phyloP scores from a whole-genome alignment of 129 eudicot genomes.

The Tanacetum coccineum region DNA sequence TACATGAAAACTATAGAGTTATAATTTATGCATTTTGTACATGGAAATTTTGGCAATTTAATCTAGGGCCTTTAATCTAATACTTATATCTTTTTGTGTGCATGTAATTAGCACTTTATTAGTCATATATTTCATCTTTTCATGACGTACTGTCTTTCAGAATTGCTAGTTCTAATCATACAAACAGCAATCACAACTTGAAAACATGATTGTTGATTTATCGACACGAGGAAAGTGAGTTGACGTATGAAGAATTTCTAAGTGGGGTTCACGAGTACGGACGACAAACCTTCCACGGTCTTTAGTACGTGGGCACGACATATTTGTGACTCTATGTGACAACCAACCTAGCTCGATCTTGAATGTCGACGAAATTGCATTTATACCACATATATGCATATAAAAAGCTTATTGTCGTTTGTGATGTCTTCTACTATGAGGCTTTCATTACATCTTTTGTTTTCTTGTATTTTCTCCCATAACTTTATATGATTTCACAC shows the following conservation, averaged over 20 bases:
- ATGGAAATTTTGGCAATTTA: too few relatives aligned
- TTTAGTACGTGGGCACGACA: slow-evolving; percentile 1
- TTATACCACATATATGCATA: slow-evolving; percentile 12
- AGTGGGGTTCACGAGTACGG: slow-evolving; percentile 18
- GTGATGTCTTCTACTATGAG: not conserved
- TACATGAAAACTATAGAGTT: too few relatives aligned
- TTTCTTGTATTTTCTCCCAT: not conserved
- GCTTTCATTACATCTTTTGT: slow-evolving; percentile 6
- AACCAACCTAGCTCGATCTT: slow-evolving; percentile 1
- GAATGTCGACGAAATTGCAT: slow-evolving; percentile 6
- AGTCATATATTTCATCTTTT: not conserved
- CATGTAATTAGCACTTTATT: not conserved
- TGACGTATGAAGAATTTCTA: slow-evolving; percentile 9
- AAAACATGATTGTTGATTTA: not conserved
- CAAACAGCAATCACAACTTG: not conserved
- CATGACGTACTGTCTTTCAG: not conserved
- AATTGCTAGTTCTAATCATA: not conserved
- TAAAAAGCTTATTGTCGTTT: slow-evolving; percentile 6
- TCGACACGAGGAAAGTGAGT: not conserved
- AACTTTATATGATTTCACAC: not conserved
- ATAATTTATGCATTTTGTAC: too few relatives aligned
- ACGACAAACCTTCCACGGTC: slow-evolving; percentile 7
- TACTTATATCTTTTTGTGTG: not conserved
- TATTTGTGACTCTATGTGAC: not conserved
- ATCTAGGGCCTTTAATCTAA: too few relatives aligned